These are phyloP conservation scores for Solanum boliviense DNA, from an alignment of 257 asterid species.

Conservation along the genomic window DNA sequence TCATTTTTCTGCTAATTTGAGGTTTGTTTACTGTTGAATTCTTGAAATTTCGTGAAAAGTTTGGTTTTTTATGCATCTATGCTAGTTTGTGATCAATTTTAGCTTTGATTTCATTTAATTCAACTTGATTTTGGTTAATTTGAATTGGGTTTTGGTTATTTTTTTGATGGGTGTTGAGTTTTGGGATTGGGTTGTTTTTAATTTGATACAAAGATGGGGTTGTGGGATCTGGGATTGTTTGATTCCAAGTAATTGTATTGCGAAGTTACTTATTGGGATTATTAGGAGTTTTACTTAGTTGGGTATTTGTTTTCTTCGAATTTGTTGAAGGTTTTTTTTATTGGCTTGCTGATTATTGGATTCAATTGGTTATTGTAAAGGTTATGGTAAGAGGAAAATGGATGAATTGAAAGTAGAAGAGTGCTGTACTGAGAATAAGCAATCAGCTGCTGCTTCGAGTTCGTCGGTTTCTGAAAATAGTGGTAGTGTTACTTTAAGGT, in stretches of 20 bases:
- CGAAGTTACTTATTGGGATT: conserved; percentile 1
- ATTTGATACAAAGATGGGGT: conserved; percentile 14
- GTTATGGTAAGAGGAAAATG: conserved; percentile 43
- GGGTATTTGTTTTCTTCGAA: conserved; percentile 1
- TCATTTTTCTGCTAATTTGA: neutral
- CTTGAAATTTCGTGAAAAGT: neutral
- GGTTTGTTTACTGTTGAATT: conserved; percentile 10
- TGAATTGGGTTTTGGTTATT: neutral
- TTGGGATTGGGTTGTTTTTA: conserved; percentile 7
- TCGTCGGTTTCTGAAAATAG: conserved; percentile 86
- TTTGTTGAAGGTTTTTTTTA: neutral
- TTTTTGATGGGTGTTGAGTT: neutral
- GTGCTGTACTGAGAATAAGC: conserved; percentile 53
- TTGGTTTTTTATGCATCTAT: neutral
- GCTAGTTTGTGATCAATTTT: neutral
- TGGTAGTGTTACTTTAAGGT: conserved; percentile 43
- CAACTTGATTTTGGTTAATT: neutral
- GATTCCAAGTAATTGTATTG: conserved; percentile 7
- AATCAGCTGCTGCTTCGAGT: conserved; percentile 60
- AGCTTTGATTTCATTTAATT: neutral
- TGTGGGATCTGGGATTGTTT: conserved; percentile 42
- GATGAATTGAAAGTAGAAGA: conserved; percentile 51
- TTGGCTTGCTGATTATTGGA: neutral
- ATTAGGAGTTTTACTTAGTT: conserved; percentile 2
- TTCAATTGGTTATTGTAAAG: conserved; percentile 17